Evolutionary conservation across 352 stramenopile genomes (phyloP), one percentile per base, ranked within the genome.

Genomic region (Globisporangium cederbergense): DNA sequence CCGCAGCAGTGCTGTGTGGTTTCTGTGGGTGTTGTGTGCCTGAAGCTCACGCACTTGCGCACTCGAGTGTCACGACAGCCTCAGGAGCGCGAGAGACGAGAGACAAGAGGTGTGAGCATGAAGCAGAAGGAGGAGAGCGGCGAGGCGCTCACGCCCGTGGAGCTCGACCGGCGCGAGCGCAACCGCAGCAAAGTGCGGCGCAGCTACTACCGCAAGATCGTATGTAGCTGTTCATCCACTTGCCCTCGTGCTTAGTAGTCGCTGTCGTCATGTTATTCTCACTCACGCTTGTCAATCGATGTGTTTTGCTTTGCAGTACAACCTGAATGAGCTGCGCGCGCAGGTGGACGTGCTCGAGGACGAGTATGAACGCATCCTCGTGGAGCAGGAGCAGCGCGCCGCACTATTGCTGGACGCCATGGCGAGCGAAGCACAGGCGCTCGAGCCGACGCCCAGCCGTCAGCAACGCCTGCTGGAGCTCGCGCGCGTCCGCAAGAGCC

Each of bases 121-220:
- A 61, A 49, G 61, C 58, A 67, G 42, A 59, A 43, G 20, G 61
- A 49, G 13, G 53, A 50, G 43, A 47, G 36, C 14, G 59, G 71
- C n/a, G 58, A 51, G 11, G 20, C 22, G 54, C 54, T 83, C 32
- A 78, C 70, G 25, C 68, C 71, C 46, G 50, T 76, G 47, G 73
- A 83, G 60, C 65, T 77, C 28, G 73, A 80, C 32, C 67, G 73
- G 14, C 76, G 76, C 46, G 73, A 83, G 58, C 76, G 76, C 61
- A 81, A 83, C 56, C 71, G 76, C 55, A 77, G 69, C 64, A 81
- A 81, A 77, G 76, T 83, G 64, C 76, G 76, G 0, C 73, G 74
- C 50, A 78, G 71, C 57, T 83, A 83, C 64, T 83, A 83, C 60
- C 71, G 76, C n/a, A 83, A 83, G 52, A 81, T 83, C 49, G 75